Conservation (phyloP, 177 flowering plant species). For the Vitis hybrid region DNA sequence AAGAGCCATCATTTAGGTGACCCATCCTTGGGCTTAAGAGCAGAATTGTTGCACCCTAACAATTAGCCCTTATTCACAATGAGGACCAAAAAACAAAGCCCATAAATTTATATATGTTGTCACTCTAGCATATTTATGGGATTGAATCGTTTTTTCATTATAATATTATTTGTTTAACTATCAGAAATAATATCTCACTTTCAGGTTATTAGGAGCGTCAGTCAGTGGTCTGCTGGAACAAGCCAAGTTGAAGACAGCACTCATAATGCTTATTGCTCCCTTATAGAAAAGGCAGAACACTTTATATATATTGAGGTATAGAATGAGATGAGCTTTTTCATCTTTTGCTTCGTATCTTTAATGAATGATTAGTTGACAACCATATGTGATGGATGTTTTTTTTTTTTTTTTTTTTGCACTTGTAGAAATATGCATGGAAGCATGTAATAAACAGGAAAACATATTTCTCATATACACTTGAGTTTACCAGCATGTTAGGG, state of each 20-base stretch:
- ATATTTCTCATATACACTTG: too few species aligned
- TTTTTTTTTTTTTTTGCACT: background rate
- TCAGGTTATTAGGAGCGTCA: constrained; percentile 91
- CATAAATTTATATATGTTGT: too few species aligned
- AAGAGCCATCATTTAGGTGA: too few species aligned
- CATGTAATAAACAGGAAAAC: too few species aligned
- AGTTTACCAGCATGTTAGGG: too few species aligned
- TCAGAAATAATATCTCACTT: constrained; percentile 2
- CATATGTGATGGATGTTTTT: background rate
- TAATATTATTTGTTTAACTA: background rate
- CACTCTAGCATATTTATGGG: background rate
- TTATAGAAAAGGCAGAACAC: constrained; percentile 90
- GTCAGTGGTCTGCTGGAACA: constrained; percentile 99
- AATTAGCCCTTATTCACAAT: too few species aligned
- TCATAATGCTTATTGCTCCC: constrained; percentile 92
- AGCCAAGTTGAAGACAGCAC: constrained; percentile 96
- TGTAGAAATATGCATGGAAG: too few species aligned
- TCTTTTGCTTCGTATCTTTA: background rate
- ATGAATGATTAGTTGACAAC: too few species aligned
- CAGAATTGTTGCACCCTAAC: too few species aligned
- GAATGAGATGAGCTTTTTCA: background rate
- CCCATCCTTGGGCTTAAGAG: too few species aligned
- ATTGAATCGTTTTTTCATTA: background rate
- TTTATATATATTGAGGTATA: constrained; percentile 91
- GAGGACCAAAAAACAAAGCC: too few species aligned